These are phyloP conservation scores for Thraustochytrium sp. DNA, from an alignment of 352 stramenopile genomes.

Conservation along the genomic window DNA sequence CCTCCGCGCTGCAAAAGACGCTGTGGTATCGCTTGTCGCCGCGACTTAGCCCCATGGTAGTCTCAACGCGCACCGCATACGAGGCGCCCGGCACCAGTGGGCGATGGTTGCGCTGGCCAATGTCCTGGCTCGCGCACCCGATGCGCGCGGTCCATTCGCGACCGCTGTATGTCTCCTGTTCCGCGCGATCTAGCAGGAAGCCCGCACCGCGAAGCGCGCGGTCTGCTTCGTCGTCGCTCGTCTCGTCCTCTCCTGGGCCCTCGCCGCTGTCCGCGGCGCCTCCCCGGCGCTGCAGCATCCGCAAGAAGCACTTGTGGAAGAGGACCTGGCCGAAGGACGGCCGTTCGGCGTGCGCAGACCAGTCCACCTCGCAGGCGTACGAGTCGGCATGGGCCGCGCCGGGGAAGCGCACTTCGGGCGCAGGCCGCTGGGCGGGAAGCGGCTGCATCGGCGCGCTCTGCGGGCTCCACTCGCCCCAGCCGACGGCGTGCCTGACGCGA, in stretches of 20 bases:
- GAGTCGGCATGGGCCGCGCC: background rate
- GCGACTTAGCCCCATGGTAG: background rate
- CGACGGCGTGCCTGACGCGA: constrained; percentile 14
- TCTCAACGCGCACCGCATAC: background rate
- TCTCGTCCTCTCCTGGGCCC: no score
- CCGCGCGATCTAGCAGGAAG: background rate
- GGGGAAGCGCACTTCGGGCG: background rate
- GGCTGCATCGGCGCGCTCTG: background rate
- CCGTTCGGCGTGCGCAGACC: background rate
- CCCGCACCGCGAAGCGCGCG: background rate
- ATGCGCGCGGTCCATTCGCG: background rate
- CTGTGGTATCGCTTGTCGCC: constrained; percentile 30
- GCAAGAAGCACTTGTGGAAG: background rate
- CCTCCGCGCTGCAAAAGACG: background rate
- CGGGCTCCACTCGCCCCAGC: constrained; percentile 21
- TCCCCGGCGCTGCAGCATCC: no score
- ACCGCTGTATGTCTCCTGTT: background rate
- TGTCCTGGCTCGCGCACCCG: background rate
- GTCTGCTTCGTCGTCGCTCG: no score
- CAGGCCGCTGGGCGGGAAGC: background rate
- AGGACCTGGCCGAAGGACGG: constrained; percentile 21
- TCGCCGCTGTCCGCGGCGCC: no score
- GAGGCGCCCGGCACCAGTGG: background rate
- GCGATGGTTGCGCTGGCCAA: background rate
- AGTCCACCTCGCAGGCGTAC: background rate